Conservation (phyloP, 2,329 filamentous ascomycete genomes). For the Colletotrichum sp. region DNA sequence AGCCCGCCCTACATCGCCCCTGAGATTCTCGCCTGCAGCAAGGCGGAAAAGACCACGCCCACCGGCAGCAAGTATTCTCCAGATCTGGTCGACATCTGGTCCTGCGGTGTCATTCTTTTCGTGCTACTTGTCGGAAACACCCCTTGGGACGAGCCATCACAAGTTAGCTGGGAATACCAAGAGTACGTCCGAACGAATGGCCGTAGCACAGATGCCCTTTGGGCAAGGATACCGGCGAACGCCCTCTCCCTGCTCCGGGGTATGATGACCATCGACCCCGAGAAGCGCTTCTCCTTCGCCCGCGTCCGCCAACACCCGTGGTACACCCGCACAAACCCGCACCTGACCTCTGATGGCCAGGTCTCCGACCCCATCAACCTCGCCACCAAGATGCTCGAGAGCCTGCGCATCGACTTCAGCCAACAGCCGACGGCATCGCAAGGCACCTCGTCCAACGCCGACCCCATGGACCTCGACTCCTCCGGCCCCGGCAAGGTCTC, state of each 20-base stretch:
- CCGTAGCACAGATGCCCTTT: constrained; percentile 84
- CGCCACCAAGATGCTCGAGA: constrained; percentile 95
- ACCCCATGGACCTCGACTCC: constrained; percentile 75
- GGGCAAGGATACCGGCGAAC: constrained; percentile 76
- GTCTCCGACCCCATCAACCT: constrained; percentile 81
- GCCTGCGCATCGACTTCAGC: constrained; percentile 85
- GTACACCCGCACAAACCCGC: constrained; percentile 85
- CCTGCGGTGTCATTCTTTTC: constrained; percentile 96
- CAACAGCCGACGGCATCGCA: constrained; percentile 64
- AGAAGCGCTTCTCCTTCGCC: constrained; percentile 81
- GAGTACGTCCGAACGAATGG: constrained; percentile 84
- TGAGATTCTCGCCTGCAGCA: constrained; percentile 73
- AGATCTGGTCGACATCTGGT: constrained; percentile 93
- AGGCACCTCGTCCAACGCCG: constrained; percentile 33
- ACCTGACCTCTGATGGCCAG: constrained; percentile 75
- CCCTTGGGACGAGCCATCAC: constrained; percentile 93
- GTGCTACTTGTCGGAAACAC: constrained; percentile 95
- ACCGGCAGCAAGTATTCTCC: constrained; percentile 70
- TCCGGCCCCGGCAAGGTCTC: constrained; percentile 57
- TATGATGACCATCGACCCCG: constrained; percentile 85
- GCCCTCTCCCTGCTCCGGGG: constrained; percentile 85
- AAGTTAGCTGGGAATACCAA: constrained; percentile 86
- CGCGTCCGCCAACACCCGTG: constrained; percentile 91
- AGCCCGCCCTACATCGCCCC: constrained; percentile 97
- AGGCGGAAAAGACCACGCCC: constrained; percentile 47